A percentile compares a stretch with the other conserved stretches of the same genome.
Evolutionary conservation across 495 filamentous ascomycete species (phyloP).

Genomic region (Trichoderma asperelloides): DNA sequence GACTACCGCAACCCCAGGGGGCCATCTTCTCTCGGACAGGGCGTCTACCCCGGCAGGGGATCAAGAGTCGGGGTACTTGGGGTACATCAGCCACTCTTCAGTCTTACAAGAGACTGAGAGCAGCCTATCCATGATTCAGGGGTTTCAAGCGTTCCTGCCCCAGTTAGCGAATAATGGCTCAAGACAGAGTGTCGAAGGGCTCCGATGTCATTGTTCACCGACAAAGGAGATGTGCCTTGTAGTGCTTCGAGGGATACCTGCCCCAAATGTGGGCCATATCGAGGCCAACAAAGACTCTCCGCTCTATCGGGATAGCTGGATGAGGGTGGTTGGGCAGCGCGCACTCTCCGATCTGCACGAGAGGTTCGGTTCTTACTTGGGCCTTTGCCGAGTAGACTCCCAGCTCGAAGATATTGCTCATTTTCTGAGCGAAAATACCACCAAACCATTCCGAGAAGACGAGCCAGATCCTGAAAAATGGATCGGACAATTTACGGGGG

Average conservation of each 20-base stretch:
- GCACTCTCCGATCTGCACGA: slow-evolving; percentile 16
- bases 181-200: not conserved
- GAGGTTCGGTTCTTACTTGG: slow-evolving; percentile 11
- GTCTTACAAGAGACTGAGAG: slow-evolving; percentile 33
- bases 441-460: slow-evolving; percentile 18
- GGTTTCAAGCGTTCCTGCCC: not conserved
- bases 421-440: slow-evolving; percentile 19
- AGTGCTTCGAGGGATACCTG: slow-evolving; percentile 35
- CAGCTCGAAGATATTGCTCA: slow-evolving; percentile 21
- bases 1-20: not conserved
- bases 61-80: slow-evolving; percentile 32
- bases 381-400: not conserved
- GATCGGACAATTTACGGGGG: slow-evolving; percentile 36
- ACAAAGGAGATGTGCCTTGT: slow-evolving; percentile 32
- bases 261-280: slow-evolving; percentile 19
- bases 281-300: not conserved
- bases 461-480: slow-evolving; percentile 30
- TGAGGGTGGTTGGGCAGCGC: slow-evolving; percentile 12
- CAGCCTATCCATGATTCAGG: slow-evolving; percentile 19
- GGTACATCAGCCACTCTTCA: slow-evolving; percentile 42
- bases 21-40: not conserved
- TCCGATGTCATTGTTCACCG: slow-evolving; percentile 11
- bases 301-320: slow-evolving; percentile 17
- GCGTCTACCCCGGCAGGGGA: not conserved
- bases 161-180: not conserved